Percentiles rank a stretch among this genome's conserved stretches.
These are phyloP conservation scores for Syzygium grande DNA, from an alignment of 345 rosid species.

Conservation along the genomic window DNA sequence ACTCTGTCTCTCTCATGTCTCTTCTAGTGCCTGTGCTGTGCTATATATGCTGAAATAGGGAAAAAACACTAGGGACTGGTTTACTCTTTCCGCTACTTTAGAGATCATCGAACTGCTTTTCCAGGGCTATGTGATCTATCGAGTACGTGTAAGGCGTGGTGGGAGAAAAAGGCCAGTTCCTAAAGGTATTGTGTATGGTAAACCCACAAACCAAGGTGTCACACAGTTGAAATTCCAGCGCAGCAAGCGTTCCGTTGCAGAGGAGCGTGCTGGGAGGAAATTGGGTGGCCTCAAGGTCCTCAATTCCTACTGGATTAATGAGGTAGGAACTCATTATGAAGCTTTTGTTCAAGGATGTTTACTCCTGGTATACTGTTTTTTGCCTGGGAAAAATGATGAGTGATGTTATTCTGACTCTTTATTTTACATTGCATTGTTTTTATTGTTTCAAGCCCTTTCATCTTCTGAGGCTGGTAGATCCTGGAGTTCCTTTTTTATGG, in stretches of 20 bases:
- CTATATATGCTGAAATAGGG: neutral
- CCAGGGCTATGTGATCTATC: conserved; percentile 30
- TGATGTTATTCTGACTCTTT: neutral
- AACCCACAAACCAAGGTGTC: conserved; percentile 34
- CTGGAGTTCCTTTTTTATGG: neutral
- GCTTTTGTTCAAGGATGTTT: neutral
- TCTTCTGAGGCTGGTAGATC: neutral
- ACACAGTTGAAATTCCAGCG: conserved; percentile 32
- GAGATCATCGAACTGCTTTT: neutral
- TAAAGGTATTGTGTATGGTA: conserved; percentile 36
- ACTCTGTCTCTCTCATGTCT: neutral
- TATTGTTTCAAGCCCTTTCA: neutral
- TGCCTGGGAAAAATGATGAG: neutral
- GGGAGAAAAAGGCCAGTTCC: conserved; percentile 35
- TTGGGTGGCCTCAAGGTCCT: conserved; percentile 29
- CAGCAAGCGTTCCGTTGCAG: conserved; percentile 35
- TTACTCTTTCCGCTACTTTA: neutral
- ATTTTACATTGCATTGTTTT: neutral
- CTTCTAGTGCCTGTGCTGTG: neutral
- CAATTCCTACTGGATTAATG: conserved; percentile 31
- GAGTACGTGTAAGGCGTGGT: conserved; percentile 30
- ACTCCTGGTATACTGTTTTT: neutral
- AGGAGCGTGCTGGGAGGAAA: conserved; percentile 34
- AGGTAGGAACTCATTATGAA: conserved; percentile 6
- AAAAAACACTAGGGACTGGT: neutral